These are phyloP conservation scores for Flammula alnicola DNA, from an alignment of 1,284 basidiomycete species.

Conservation along the genomic window DNA sequence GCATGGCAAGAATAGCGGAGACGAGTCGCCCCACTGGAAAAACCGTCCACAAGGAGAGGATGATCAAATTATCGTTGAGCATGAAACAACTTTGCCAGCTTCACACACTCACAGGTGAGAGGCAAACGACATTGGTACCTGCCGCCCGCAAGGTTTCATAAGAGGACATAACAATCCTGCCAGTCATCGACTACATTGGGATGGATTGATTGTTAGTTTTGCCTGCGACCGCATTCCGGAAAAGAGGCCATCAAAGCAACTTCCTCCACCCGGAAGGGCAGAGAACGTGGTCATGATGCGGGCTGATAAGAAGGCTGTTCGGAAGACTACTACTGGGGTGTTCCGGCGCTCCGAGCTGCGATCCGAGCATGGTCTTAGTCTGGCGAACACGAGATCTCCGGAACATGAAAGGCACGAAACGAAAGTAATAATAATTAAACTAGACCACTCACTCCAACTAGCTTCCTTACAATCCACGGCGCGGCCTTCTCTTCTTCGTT, in stretches of 20 bases:
- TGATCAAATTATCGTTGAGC: too few relatives aligned
- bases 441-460: slow-evolving; percentile 61
- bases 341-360: slow-evolving; percentile 3
- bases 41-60: too few relatives aligned
- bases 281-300: too few relatives aligned
- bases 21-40: slow-evolving; percentile 65
- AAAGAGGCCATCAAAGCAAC: not conserved
- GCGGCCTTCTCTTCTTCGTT: slow-evolving; percentile 58
- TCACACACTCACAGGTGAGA: slow-evolving; percentile 63
- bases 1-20: slow-evolving; percentile 65
- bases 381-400: too few relatives aligned
- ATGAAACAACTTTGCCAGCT: too few relatives aligned
- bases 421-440: not conserved
- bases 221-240: too few relatives aligned
- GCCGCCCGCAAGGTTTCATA: slow-evolving; percentile 65
- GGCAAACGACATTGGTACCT: slow-evolving; percentile 62
- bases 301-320: not conserved
- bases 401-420: slow-evolving; percentile 2
- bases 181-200: slow-evolving; percentile 59
- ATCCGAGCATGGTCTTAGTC: too few relatives aligned
- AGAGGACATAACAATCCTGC: slow-evolving; percentile 67
- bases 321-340: not conserved
- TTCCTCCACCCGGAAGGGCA: not conserved
- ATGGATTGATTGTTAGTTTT: too few relatives aligned
- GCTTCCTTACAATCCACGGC: slow-evolving; percentile 67